Base-by-base conservation (phyloP, 2,329 filamentous ascomycete species). In the Teratosphaeria viscida region DNA sequence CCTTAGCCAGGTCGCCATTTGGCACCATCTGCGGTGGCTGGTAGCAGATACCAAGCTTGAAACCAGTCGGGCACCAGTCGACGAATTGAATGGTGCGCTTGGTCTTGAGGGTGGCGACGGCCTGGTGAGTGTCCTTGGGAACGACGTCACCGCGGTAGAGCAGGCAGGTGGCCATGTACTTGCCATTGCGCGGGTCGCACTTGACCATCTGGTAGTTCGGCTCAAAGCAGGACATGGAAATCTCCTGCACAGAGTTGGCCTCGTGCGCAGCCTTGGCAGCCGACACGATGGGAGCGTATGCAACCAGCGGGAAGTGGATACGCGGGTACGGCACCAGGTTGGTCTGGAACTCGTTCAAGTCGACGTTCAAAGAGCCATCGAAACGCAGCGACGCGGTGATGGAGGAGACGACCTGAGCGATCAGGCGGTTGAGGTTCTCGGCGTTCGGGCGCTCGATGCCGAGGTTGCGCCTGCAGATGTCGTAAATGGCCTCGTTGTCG, bases 1-100 rank as follows among this genome's bases (percentile, higher is more conserved):
- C 92, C 84, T 95, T 94, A 78, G 94, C 92, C 65, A 97, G 85
- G 75, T 97, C 94, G 72, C 92, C 92, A 80, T 96, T 95, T 73
- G 91, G 94, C 60, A 97, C 92, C 79, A 89, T 88, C 82, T 95
- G 85, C 67, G 92, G 92, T 74, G 92, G 89, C 83, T 97, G 92
- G 87, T 95, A 97, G 89, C 92, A 96, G 83, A 99, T 99, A 84
- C 94, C 94, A 70, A 99, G 90, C 89, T 99, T 99, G 88, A 99
- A 99, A 69, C 94, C 94, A 78, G 94, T 99, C 63, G 94, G 94
- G 86, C 94, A 99, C 94, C 94, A 99, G 81, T 99, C 94, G 75
- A 99, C 94, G 76, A 97, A 96, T 81, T 97, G 92, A 75, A 99
- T 95, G 71, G 94, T 96, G 73, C 90, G 89, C 89, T 96, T 97